Base-by-base conservation (phyloP, 148 eudicot species). In the Polygonum maritimum region DNA sequence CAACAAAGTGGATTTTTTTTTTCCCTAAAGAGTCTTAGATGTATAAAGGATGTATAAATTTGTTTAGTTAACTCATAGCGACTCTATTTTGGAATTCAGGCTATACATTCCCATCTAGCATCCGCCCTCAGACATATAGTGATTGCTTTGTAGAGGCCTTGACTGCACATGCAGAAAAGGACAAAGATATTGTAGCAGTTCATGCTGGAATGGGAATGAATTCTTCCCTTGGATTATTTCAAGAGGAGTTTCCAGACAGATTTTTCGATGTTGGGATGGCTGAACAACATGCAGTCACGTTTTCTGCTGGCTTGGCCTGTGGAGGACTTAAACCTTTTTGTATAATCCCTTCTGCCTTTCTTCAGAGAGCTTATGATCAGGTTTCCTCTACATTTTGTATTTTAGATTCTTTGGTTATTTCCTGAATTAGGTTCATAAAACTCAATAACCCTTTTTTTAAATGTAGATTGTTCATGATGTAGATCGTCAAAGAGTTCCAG, bases 261-360 rank as follows among this genome's bases (percentile, higher is more conserved):
- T 89, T 94, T 84, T 94, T 94, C 58, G 89, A 89, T 79, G 92
- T 94, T 58, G 98, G 98, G 74, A 88, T 91, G 90, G 98, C 98
- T 47, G 98, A 91, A 80, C 98, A 91, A 78, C 97, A 91, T 81
- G 98, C 97, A n/a, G 91, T 94, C 10, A 91, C 98, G n/a, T 94
- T 94, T 81, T 84, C 97, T 26, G 97, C 97, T 76, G 98, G 98
- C 75, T 83, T 94, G 78, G 86, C 97, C 2, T 82, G 94, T 82
- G 98, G 98, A 44, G 98, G 97, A 22, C 81, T 91, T 80, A 94
- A 90, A 85, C 98, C 97, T 11, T 91, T 94, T 80, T 94, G 97
- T 78, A 82, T 94, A 18, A 89, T 94, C 74, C 98, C 98, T 48
- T 91, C 98, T 58, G 78, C 98, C 55, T 94, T 86, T 83, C 89